phyloP scores from a whole-genome alignment of 805 yeast genomes.

The Candida manassasensis region DNA sequence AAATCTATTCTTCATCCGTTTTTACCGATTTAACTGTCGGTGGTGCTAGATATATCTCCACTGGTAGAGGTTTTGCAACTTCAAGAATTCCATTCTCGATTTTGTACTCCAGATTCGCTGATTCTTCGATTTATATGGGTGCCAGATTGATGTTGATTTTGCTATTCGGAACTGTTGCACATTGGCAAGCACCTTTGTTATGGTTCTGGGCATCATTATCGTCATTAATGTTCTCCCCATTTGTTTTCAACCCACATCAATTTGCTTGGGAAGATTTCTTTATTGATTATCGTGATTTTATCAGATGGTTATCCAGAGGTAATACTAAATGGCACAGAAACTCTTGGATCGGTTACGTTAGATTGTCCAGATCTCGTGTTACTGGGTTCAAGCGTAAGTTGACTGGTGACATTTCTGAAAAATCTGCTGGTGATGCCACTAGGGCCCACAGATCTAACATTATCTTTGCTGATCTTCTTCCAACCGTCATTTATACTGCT shows the following conservation, averaged over 20 bases:
- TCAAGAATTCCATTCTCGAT: slow-evolving; percentile 61
- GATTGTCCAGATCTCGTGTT: slow-evolving; percentile 76
- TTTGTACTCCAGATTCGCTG: slow-evolving; percentile 67
- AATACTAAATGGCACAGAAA: slow-evolving; percentile 84
- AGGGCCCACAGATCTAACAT: slow-evolving; percentile 77
- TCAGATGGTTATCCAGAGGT: slow-evolving; percentile 89
- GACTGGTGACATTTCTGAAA: slow-evolving; percentile 64
- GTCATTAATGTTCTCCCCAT: slow-evolving; percentile 87
- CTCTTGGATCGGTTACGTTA: slow-evolving; percentile 82
- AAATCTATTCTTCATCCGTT: slow-evolving; percentile 68
- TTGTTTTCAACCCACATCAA: slow-evolving; percentile 95
- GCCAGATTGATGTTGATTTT: slow-evolving; percentile 71
- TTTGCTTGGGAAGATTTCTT: slow-evolving; percentile 95
- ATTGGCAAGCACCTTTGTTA: slow-evolving; percentile 88
- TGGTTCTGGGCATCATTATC: slow-evolving; percentile 97
- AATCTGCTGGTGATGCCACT: slow-evolving; percentile 61
- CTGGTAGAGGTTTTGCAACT: slow-evolving; percentile 82
- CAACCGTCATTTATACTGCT: slow-evolving; percentile 67
- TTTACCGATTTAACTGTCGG: slow-evolving; percentile 66
- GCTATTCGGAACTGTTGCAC: slow-evolving; percentile 66
- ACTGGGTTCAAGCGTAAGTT: slow-evolving; percentile 85
- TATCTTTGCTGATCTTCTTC: slow-evolving; percentile 72
- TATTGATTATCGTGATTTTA: slow-evolving; percentile 91
- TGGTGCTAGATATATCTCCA: slow-evolving; percentile 78
- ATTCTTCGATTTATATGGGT: slow-evolving; percentile 80